A percentile compares a stretch with the other conserved stretches of the same genome.
phyloP scores from a whole-genome alignment of 345 rosid species.

The Arabis alpina region DNA sequence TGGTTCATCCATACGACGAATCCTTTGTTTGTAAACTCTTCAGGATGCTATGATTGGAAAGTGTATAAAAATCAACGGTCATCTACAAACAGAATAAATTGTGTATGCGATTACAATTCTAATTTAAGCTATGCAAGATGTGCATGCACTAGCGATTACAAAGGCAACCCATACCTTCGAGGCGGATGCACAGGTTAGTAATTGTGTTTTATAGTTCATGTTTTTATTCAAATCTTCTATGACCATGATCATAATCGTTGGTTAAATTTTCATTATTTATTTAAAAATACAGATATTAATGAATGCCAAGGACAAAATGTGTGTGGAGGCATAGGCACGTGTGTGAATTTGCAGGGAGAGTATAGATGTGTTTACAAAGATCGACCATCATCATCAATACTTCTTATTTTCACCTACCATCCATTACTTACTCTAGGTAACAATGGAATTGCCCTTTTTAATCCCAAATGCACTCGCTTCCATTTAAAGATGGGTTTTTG shows the following conservation, averaged over 20 bases:
- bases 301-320: not conserved
- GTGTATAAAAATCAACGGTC: too few relatives aligned
- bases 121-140: constrained; percentile 4
- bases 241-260: not conserved
- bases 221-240: not conserved
- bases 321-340: not conserved
- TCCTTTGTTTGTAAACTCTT: not conserved
- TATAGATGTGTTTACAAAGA: not conserved
- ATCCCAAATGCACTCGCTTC: too few relatives aligned
- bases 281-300: not conserved
- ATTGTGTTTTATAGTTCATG: not conserved
- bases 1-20: not conserved
- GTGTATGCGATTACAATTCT: not conserved
- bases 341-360: not conserved
- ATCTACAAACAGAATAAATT: not conserved
- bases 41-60: not conserved
- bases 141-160: constrained; percentile 19
- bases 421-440: not conserved
- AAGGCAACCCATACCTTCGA: constrained; percentile 42
- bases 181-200: constrained; percentile 40
- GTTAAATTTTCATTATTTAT: not conserved
- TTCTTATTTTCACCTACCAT: too few relatives aligned
- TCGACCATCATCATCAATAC: too few relatives aligned
- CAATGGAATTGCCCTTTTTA: too few relatives aligned
- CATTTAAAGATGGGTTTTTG: too few relatives aligned